Percentiles rank a stretch among this genome's conserved stretches.
Evolutionary conservation across 768 basidiomycete species (phyloP).

Genomic region (Boletus vermiculosoides): DNA sequence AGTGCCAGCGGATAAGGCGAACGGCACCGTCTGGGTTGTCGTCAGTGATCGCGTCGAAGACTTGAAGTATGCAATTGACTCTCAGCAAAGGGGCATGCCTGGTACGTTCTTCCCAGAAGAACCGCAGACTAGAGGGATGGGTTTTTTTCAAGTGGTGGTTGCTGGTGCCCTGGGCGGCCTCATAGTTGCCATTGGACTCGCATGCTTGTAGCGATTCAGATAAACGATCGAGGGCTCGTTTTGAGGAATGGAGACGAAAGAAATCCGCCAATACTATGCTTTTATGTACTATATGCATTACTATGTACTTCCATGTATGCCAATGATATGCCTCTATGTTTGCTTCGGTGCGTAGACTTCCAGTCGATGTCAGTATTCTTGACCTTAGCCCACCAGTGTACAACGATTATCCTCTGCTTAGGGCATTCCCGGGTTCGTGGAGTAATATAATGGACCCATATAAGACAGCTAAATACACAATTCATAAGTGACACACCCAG

Average conservation of each 20-base stretch:
- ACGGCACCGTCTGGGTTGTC: constrained; percentile 31
- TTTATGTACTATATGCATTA: constrained; percentile 14
- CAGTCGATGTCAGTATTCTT: background rate
- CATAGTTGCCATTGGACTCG: constrained; percentile 30
- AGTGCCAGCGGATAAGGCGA: constrained; percentile 17
- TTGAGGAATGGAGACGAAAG: background rate
- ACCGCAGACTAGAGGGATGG: constrained; percentile 15
- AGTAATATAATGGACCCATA: background rate
- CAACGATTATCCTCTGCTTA: background rate
- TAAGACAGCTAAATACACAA: constrained; percentile 1
- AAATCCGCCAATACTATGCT: constrained; percentile 2
- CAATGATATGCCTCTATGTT: constrained; percentile 19
- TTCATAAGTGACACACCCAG: constrained; percentile 13
- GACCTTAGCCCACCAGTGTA: background rate
- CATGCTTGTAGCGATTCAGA: constrained; percentile 33
- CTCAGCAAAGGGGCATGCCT: constrained; percentile 33
- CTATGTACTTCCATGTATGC: constrained; percentile 10
- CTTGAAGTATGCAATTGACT: constrained; percentile 32
- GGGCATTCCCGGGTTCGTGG: background rate
- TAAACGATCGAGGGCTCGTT: background rate
- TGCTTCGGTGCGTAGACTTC: background rate
- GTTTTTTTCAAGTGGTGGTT: constrained; percentile 33
- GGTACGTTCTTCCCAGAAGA: constrained; percentile 28
- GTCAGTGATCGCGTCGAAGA: constrained; percentile 34
- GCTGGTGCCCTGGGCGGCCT: constrained; percentile 35